Evolutionary conservation across 2,329 filamentous ascomycete genomes (phyloP).

Genomic region (Ceratocystis cacaofunesta): DNA sequence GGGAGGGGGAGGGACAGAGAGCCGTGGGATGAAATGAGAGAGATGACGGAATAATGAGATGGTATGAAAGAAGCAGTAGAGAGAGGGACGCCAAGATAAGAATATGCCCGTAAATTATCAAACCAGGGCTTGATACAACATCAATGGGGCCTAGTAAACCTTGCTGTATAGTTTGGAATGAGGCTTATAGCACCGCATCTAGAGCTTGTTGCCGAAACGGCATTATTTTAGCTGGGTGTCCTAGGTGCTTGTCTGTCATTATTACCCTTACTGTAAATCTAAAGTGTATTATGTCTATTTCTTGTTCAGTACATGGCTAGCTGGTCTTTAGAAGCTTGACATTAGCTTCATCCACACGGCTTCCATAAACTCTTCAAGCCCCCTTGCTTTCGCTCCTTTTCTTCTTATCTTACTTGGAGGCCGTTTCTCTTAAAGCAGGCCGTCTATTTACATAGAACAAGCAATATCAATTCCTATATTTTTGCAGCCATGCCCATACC

Average conservation of each 20-base stretch:
- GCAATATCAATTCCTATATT: background rate
- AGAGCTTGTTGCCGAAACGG: background rate
- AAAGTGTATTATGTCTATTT: background rate
- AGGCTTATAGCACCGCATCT: background rate
- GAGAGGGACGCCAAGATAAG: background rate
- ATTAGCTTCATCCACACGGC: no score
- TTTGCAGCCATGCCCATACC: background rate
- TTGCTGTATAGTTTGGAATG: background rate
- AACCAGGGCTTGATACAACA: background rate
- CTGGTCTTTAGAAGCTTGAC: no score
- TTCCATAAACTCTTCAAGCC: no score
- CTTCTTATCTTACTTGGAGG: background rate
- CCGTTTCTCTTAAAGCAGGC: no score
- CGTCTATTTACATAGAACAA: background rate
- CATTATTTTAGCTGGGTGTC: background rate
- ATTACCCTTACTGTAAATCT: background rate
- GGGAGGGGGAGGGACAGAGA: no score
- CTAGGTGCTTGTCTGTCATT: background rate
- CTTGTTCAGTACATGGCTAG: no score
- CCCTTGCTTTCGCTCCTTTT: background rate
- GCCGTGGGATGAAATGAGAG: background rate
- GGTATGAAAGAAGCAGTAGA: background rate
- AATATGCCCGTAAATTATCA: background rate
- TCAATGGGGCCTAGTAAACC: background rate
- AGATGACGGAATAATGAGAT: background rate